phyloP scores from a whole-genome alignment of 352 stramenopile species.

The Phytophthora palmivora region DNA sequence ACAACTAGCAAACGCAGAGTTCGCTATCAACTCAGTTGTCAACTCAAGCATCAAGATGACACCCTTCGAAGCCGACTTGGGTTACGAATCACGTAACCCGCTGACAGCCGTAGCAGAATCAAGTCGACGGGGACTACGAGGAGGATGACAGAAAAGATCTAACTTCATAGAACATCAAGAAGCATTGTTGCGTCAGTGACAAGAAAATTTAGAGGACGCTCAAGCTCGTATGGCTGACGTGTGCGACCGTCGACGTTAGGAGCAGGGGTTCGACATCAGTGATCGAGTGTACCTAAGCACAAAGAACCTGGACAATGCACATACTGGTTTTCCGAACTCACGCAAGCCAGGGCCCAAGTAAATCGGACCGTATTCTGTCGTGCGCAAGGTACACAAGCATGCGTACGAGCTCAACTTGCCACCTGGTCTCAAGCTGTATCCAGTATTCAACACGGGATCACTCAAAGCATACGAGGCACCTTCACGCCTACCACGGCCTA shows the following conservation, averaged over 20 bases:
- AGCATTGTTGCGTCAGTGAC: constrained; percentile 7
- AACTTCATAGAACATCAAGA: constrained; percentile 10
- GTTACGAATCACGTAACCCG: background rate
- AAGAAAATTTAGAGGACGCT: constrained; percentile 5
- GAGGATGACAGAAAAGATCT: background rate
- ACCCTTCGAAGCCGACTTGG: too few relatives aligned
- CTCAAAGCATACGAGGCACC: constrained; percentile 13
- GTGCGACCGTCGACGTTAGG: too few relatives aligned
- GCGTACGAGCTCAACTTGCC: constrained; percentile 33
- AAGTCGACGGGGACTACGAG: background rate
- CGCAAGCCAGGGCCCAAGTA: constrained; percentile 23
- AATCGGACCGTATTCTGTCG: constrained; percentile 23
- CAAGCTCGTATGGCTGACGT: constrained; percentile 24
- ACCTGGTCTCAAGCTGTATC: constrained; percentile 19
- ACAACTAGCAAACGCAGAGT: too few relatives aligned
- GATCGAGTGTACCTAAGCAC: constrained; percentile 24
- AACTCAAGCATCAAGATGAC: too few relatives aligned
- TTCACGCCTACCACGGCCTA: too few relatives aligned
- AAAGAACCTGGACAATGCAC: constrained; percentile 24
- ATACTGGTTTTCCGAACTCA: constrained; percentile 24
- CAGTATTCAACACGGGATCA: constrained; percentile 17
- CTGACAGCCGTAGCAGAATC: background rate
- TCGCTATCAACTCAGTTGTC: too few relatives aligned
- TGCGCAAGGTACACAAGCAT: constrained; percentile 22
- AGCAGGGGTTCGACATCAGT: constrained; percentile 12